A percentile compares a stretch with the other conserved stretches of the same genome.
phyloP scores from a whole-genome alignment of 2,329 filamentous ascomycete genomes.

The Emmonsia crescens region DNA sequence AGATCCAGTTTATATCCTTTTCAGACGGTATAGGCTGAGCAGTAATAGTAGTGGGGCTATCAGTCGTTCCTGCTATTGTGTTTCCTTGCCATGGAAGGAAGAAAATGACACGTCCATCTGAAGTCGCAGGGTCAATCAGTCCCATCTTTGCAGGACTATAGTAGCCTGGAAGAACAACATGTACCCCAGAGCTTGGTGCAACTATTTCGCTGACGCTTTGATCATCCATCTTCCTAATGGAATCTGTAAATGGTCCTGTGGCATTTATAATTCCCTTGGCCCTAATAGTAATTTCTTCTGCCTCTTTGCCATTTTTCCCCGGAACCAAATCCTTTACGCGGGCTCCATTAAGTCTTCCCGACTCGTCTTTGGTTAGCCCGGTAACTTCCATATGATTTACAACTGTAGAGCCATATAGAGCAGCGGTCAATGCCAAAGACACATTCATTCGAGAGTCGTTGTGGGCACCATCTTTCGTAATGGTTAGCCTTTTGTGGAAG shows the following conservation, averaged over 20 bases:
- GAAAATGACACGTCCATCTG: slow-evolving; percentile 83
- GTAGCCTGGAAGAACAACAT: slow-evolving; percentile 78
- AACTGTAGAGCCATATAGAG: slow-evolving; percentile 73
- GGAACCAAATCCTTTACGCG: slow-evolving; percentile 59
- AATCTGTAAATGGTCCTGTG: slow-evolving; percentile 78
- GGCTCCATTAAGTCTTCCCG: slow-evolving; percentile 64
- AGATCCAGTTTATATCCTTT: slow-evolving; percentile 78
- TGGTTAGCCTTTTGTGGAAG: slow-evolving; percentile 11
- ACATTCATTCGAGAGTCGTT: slow-evolving; percentile 92
- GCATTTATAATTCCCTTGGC: slow-evolving; percentile 81
- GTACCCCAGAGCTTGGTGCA: slow-evolving; percentile 72
- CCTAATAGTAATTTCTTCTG: slow-evolving; percentile 57
- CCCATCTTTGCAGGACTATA: slow-evolving; percentile 80
- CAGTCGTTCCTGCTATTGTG: slow-evolving; percentile 81
- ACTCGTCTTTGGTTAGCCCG: slow-evolving; percentile 59
- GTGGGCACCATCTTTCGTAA: slow-evolving; percentile 60
- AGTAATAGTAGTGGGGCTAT: slow-evolving; percentile 62
- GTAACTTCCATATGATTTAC: slow-evolving; percentile 79
- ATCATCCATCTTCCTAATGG: slow-evolving; percentile 77
- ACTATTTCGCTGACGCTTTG: slow-evolving; percentile 63
- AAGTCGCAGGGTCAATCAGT: slow-evolving; percentile 74
- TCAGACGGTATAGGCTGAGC: slow-evolving; percentile 67
- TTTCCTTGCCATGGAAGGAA: slow-evolving; percentile 91
- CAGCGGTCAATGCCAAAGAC: slow-evolving; percentile 75
- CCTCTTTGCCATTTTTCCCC: slow-evolving; percentile 51